Percentiles rank a stretch among this genome's conserved stretches.
phyloP scores from a whole-genome alignment of 2,329 filamentous ascomycete species.

The Colletotrichum godetiae region DNA sequence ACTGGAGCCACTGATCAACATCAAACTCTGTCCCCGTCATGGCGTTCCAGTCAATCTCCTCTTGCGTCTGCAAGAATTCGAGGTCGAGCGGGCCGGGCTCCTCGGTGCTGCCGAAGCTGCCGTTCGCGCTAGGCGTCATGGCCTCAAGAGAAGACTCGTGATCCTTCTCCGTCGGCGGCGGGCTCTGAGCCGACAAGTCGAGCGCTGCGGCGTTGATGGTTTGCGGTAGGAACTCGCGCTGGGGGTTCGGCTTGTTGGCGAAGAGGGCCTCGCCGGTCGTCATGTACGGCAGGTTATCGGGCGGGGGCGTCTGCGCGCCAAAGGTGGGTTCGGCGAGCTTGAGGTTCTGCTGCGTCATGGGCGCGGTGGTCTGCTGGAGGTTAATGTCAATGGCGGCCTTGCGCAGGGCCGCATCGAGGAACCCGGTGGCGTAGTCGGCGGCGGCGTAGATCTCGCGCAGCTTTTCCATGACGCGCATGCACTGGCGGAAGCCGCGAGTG shows the following conservation, averaged over 20 bases:
- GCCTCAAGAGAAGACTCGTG: constrained; percentile 50
- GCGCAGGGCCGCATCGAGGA: constrained; percentile 90
- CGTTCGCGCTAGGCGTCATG: constrained; percentile 59
- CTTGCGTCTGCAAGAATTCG: constrained; percentile 58
- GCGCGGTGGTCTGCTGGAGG: constrained; percentile 45
- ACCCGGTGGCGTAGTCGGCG: constrained; percentile 95
- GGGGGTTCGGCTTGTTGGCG: constrained; percentile 27
- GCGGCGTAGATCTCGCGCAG: constrained; percentile 91
- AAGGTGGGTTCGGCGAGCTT: constrained; percentile 47
- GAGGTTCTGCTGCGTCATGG: constrained; percentile 47
- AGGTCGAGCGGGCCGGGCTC: constrained; percentile 54
- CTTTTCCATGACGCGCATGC: constrained; percentile 91
- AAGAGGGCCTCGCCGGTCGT: constrained; percentile 54
- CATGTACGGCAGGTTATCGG: constrained; percentile 60
- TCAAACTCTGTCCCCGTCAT: constrained; percentile 65
- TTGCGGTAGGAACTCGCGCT: constrained; percentile 45
- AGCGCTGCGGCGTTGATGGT: constrained; percentile 51
- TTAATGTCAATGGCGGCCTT: constrained; percentile 83
- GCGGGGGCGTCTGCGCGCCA: constrained; percentile 62
- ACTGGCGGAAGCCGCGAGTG: constrained; percentile 85
- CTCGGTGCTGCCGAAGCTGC: constrained; percentile 55
- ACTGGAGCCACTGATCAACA: constrained; percentile 70
- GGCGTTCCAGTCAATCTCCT: constrained; percentile 66
- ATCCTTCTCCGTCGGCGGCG: constrained; percentile 56
- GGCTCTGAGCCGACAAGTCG: constrained; percentile 51